Evolutionary conservation across 805 yeast genomes (phyloP).

Genomic region (Wickerhamiella cacticola): DNA sequence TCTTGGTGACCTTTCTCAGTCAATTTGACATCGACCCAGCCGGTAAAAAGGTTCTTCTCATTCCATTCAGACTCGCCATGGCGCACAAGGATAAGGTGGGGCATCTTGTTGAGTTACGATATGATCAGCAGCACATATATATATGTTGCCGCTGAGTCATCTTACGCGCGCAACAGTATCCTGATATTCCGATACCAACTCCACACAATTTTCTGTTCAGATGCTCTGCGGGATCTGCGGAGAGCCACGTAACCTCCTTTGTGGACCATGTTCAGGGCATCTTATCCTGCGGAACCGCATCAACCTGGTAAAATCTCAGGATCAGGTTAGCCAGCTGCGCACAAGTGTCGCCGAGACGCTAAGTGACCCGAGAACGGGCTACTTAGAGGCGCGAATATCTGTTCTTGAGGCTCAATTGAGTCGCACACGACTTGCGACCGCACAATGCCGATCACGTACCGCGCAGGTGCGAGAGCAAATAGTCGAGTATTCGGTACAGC

Average conservation of each 20-base stretch:
- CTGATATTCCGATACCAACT: background rate
- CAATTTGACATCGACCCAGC: slow-evolving; percentile 93
- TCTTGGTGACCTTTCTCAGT: slow-evolving; percentile 77
- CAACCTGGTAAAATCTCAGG: slow-evolving; percentile 20
- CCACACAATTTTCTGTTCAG: background rate
- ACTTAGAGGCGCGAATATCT: slow-evolving; percentile 16
- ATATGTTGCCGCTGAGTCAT: slow-evolving; percentile 10
- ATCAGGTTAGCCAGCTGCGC: slow-evolving; percentile 17
- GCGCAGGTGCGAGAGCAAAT: slow-evolving; percentile 2
- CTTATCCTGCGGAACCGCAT: slow-evolving; percentile 20
- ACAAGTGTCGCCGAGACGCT: slow-evolving; percentile 5
- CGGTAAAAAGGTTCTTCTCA: slow-evolving; percentile 94
- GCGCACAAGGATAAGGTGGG: slow-evolving; percentile 78
- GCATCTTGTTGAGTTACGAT: slow-evolving; percentile 19
- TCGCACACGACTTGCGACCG: slow-evolving; percentile 15
- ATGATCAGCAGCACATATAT: slow-evolving; percentile 12
- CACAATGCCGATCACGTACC: slow-evolving; percentile 15
- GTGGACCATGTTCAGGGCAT: slow-evolving; percentile 22
- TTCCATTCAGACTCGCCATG: slow-evolving; percentile 99
- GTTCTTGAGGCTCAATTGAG: slow-evolving; percentile 17
- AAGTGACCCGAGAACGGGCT: slow-evolving; percentile 17
- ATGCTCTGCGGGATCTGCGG: slow-evolving; percentile 23
- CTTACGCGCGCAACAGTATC: background rate
- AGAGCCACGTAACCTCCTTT: slow-evolving; percentile 18
- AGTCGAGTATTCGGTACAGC: background rate